Conservation (phyloP, 805 yeast species). For the Peterozyma xylosa region DNA sequence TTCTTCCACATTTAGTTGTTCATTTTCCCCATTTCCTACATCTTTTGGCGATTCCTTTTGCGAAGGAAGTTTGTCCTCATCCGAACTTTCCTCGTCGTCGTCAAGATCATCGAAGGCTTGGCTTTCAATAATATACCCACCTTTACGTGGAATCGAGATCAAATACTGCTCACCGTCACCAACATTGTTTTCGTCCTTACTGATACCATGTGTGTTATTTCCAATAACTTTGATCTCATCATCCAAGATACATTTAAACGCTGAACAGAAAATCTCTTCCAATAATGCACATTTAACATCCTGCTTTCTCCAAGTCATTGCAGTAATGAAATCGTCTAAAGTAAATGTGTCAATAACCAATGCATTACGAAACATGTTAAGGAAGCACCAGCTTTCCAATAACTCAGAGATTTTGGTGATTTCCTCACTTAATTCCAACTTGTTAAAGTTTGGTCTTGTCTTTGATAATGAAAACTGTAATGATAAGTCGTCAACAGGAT, state of each 20-base stretch:
- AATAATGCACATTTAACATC: slow-evolving; percentile 43
- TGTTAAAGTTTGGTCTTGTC: slow-evolving; percentile 18
- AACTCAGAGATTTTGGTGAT: slow-evolving; percentile 30
- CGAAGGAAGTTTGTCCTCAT: slow-evolving; percentile 17
- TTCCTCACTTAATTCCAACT: slow-evolving; percentile 9
- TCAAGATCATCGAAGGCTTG: slow-evolving; percentile 13
- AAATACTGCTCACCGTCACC: slow-evolving; percentile 9
- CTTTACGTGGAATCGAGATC: slow-evolving; percentile 7
- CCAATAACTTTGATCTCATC: slow-evolving; percentile 28
- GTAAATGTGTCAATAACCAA: slow-evolving; percentile 65
- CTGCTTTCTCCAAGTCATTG: slow-evolving; percentile 39
- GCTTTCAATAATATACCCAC: slow-evolving; percentile 17
- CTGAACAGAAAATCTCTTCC: slow-evolving; percentile 63
- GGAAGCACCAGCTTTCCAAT: slow-evolving; percentile 67
- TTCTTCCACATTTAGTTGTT: slow-evolving; percentile 15
- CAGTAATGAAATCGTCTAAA: slow-evolving; percentile 68
- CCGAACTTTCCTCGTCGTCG: slow-evolving; percentile 14
- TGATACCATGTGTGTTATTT: slow-evolving; percentile 12
- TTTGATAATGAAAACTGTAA: slow-evolving; percentile 19
- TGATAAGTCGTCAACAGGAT: slow-evolving; percentile 20
- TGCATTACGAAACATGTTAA: slow-evolving; percentile 62
- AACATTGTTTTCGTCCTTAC: slow-evolving; percentile 12
- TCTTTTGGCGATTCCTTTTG: slow-evolving; percentile 13
- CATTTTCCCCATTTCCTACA: slow-evolving; percentile 11
- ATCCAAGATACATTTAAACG: slow-evolving; percentile 47